phyloP scores from a whole-genome alignment of 2,329 filamentous ascomycete genomes.

The Ramularia collo-cygni region DNA sequence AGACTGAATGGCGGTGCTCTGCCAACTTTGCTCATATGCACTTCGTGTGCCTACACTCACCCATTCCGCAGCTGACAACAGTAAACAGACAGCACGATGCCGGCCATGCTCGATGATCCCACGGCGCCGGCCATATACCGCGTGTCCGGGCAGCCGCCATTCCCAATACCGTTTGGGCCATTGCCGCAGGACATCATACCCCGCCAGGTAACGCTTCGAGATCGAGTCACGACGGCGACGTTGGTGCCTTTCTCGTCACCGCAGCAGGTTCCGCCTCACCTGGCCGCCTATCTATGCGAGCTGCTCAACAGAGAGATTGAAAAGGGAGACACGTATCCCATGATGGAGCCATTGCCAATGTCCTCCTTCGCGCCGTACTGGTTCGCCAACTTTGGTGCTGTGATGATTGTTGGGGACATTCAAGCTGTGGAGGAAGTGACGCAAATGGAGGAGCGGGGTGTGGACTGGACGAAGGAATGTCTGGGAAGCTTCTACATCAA shows the following conservation, averaged over 20 bases:
- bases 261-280: slow-evolving; percentile 64
- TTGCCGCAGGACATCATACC: slow-evolving; percentile 64
- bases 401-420: slow-evolving; percentile 78
- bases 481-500: slow-evolving; percentile 91
- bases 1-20: background rate
- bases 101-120: slow-evolving; percentile 73
- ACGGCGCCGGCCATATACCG: slow-evolving; percentile 63
- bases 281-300: slow-evolving; percentile 71
- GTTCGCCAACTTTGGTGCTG: slow-evolving; percentile 83
- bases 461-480: slow-evolving; percentile 73
- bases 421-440: slow-evolving; percentile 50
- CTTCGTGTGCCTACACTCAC: background rate
- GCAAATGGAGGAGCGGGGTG: slow-evolving; percentile 38
- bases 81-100: slow-evolving; percentile 47
- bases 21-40: background rate
- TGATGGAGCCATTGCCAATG: slow-evolving; percentile 69
- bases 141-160: slow-evolving; percentile 59
- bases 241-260: slow-evolving; percentile 75
- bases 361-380: slow-evolving; percentile 75
- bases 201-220: slow-evolving; percentile 72
- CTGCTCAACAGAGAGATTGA: slow-evolving; percentile 87
- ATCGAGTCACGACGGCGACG: slow-evolving; percentile 76
- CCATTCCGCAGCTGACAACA: background rate
- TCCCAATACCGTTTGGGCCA: slow-evolving; percentile 54
- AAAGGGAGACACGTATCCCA: slow-evolving; percentile 85